A percentile compares a stretch with the other conserved stretches of the same genome.
Evolutionary conservation across 345 rosid genomes (phyloP).

Genomic region (Brassica nigra): DNA sequence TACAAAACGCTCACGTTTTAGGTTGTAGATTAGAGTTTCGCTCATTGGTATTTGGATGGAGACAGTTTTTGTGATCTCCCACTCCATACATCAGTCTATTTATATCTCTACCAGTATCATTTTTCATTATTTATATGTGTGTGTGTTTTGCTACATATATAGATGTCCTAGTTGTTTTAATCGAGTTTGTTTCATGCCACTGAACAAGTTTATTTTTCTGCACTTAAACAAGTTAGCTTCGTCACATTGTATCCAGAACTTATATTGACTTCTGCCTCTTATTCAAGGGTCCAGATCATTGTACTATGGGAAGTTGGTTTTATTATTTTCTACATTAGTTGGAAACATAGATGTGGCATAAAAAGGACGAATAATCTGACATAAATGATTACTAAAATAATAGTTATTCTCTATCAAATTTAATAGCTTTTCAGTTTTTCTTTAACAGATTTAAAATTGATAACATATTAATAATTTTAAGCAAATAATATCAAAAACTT

Average conservation of each 20-base stretch:
- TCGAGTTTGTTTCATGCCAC: neutral
- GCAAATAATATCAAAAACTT: neutral
- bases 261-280: neutral
- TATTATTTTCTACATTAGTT: no score
- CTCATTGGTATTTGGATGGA: constrained; percentile 36
- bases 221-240: neutral
- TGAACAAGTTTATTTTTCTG: neutral
- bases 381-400: no score
- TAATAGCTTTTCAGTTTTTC: neutral
- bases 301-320: neutral
- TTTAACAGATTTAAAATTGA: no score
- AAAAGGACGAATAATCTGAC: no score
- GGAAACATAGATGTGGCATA: no score
- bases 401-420: no score
- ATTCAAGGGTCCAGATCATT: neutral
- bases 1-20: constrained; percentile 4
- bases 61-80: constrained; percentile 43
- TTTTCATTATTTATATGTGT: neutral
- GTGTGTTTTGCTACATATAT: neutral
- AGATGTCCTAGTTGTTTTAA: neutral
- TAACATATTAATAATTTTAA: no score
- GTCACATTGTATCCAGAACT: neutral
- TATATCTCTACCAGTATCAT: neutral
- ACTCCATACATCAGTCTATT: constrained; percentile 11
- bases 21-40: constrained; percentile 23